phyloP scores from a whole-genome alignment of 371 early-diverging fungal genomes.

The Zancudomyces culisetae region DNA sequence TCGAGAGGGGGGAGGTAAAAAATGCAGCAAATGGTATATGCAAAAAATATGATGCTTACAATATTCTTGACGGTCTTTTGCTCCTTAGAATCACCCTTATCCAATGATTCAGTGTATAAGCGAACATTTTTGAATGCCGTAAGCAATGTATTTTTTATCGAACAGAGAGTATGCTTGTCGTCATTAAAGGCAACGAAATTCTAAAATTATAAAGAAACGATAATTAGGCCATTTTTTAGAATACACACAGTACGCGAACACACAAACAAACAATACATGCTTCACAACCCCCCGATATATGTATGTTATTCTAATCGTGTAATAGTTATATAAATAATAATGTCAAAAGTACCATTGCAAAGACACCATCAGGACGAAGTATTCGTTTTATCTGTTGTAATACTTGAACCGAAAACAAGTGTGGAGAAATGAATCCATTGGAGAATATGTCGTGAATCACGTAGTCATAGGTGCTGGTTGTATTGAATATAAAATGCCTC shows the following conservation, averaged over 20 bases:
- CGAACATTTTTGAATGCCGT: conserved; percentile 32
- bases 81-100: too few relatives aligned
- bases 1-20: not conserved
- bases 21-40: not conserved
- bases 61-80: not conserved
- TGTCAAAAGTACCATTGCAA: too few relatives aligned
- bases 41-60: not conserved
- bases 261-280: too few relatives aligned
- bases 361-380: conserved; percentile 47
- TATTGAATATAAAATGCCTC: conserved; percentile 34
- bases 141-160: conserved; percentile 30
- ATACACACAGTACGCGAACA: too few relatives aligned
- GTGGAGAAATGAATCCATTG: conserved; percentile 47
- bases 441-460: conserved; percentile 78
- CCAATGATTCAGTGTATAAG: conserved; percentile 31
- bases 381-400: conserved; percentile 33
- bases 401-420: conserved; percentile 46
- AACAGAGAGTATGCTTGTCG: conserved; percentile 25
- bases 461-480: conserved; percentile 38
- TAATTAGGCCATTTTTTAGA: too few relatives aligned
- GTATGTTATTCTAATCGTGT: too few relatives aligned
- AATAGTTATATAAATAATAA: too few relatives aligned
- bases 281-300: too few relatives aligned
- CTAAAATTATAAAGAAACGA: too few relatives aligned
- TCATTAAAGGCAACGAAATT: conserved; percentile 35